Conservation (phyloP, 495 filamentous ascomycete genomes). For the Penicillium paxilli region DNA sequence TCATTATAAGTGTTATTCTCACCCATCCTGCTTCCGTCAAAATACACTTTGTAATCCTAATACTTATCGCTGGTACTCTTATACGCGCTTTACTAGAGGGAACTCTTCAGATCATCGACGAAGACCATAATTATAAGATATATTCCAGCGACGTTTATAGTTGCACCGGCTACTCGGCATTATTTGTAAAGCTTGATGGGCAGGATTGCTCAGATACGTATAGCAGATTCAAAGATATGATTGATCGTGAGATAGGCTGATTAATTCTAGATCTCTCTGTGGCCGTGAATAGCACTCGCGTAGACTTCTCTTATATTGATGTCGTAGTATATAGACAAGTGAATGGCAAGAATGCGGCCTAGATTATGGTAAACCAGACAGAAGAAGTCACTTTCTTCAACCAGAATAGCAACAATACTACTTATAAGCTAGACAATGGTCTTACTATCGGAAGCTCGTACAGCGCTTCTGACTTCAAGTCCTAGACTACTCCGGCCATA, state of each 20-base stretch:
- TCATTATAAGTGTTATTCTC: not conserved
- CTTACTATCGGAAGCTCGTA: slow-evolving; percentile 8
- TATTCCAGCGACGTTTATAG: slow-evolving; percentile 1
- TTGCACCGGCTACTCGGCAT: slow-evolving; percentile 4
- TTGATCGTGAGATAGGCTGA: not conserved
- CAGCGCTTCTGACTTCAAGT: not conserved
- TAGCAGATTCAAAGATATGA: not conserved
- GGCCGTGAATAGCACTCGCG: not conserved
- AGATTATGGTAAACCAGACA: slow-evolving; percentile 2
- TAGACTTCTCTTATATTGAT: not conserved
- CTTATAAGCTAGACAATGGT: slow-evolving; percentile 4
- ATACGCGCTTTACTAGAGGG: not conserved
- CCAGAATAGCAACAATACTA: slow-evolving; percentile 3
- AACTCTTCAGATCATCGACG: slow-evolving; percentile 4
- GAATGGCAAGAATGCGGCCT: not conserved
- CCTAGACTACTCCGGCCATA: not conserved
- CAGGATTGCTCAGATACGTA: slow-evolving; percentile 1
- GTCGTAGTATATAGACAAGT: not conserved
- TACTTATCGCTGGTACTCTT: not conserved
- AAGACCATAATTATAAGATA: not conserved
- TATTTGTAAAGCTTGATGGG: slow-evolving; percentile 2
- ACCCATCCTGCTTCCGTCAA: not conserved
- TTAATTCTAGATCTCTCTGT: not conserved
- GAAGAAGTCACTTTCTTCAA: slow-evolving; percentile 8
- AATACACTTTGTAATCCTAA: not conserved